phyloP scores from a whole-genome alignment of 129 eudicot genomes.

The Centaurea solstitialis region DNA sequence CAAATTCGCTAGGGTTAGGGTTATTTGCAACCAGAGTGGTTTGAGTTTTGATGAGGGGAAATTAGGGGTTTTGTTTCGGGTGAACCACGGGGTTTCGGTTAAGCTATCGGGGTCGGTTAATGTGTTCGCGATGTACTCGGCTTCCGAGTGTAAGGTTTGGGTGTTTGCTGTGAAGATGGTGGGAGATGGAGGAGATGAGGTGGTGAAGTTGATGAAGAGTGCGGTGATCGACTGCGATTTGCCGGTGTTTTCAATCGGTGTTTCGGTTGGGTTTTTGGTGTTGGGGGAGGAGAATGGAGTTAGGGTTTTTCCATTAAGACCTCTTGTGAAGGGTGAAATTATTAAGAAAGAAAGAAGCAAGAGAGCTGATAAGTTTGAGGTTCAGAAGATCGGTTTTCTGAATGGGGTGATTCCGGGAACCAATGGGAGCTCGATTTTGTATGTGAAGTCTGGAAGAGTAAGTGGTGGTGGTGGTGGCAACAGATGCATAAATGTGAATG shows the following conservation, averaged over 20 bases:
- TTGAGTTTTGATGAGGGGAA: conserved; percentile 48
- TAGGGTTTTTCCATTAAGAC: conserved; percentile 64
- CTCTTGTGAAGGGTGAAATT: conserved; percentile 60
- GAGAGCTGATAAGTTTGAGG: conserved; percentile 27
- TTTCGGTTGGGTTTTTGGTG: conserved; percentile 64
- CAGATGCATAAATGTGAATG: conserved; percentile 17
- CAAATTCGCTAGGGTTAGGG: conserved; percentile 40
- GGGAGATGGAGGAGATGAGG: conserved; percentile 41
- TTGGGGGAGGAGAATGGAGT: conserved; percentile 87
- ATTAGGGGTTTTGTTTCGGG: conserved; percentile 56
- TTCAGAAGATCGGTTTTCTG: conserved; percentile 34
- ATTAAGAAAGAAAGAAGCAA: conserved; percentile 32
- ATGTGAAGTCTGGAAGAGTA: conserved; percentile 24
- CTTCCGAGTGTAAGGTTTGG: conserved; percentile 54
- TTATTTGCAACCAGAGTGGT: conserved; percentile 50
- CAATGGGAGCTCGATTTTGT: conserved; percentile 32
- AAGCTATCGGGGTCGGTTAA: conserved; percentile 49
- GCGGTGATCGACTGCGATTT: conserved; percentile 70
- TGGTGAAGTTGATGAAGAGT: conserved; percentile 73
- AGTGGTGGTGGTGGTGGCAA: conserved; percentile 22
- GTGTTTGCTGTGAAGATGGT: conserved; percentile 66
- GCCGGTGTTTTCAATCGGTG: conserved; percentile 54
- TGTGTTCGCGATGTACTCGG: conserved; percentile 71
- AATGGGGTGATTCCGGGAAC: conserved; percentile 39
- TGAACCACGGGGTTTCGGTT: conserved; percentile 62